Conservation (phyloP, 2,329 filamentous ascomycete genomes). For the Daldinia eschscholtzii region DNA sequence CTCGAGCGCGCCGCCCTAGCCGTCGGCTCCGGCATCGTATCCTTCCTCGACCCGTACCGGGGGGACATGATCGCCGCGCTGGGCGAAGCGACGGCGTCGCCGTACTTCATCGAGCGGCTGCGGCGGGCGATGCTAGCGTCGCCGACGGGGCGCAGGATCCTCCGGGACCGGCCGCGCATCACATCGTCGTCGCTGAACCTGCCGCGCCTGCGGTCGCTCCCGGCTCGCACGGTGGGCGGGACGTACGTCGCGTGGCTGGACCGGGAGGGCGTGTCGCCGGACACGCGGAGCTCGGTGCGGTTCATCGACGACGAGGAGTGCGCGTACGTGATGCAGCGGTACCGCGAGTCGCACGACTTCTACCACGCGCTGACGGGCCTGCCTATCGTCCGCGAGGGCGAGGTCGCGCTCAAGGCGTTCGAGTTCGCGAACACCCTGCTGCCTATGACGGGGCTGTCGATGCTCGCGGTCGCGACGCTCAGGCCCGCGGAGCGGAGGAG, state of each 20-base stretch:
- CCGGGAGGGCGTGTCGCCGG: conserved; percentile 90
- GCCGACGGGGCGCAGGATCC: conserved; percentile 88
- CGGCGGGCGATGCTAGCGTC: conserved; percentile 90
- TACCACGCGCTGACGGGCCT: conserved; percentile 95
- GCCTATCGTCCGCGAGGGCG: conserved; percentile 92
- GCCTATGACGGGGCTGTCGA: conserved; percentile 92
- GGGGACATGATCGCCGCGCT: conserved; percentile 93
- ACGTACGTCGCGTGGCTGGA: conserved; percentile 94
- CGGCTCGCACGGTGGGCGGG: conserved; percentile 79
- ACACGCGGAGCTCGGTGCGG: conserved; percentile 83
- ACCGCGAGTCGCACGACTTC: conserved; percentile 97
- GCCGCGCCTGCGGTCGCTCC: conserved; percentile 76
- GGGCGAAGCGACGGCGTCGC: conserved; percentile 94
- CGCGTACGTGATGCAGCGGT: conserved; percentile 98
- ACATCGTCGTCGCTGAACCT: conserved; percentile 79
- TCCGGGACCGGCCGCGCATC: conserved; percentile 89
- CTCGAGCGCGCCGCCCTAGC: conserved; percentile 81
- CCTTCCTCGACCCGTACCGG: conserved; percentile 80
- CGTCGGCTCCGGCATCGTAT: conserved; percentile 72
- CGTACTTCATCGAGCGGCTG: conserved; percentile 93
- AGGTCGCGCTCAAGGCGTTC: conserved; percentile 97
- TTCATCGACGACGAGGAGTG: conserved; percentile 97
- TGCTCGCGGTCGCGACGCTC: conserved; percentile 87
- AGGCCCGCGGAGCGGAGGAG: conserved; percentile 82
- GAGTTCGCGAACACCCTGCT: conserved; percentile 95